phyloP scores from a whole-genome alignment of 257 asterid species.

The Petrea volubilis region DNA sequence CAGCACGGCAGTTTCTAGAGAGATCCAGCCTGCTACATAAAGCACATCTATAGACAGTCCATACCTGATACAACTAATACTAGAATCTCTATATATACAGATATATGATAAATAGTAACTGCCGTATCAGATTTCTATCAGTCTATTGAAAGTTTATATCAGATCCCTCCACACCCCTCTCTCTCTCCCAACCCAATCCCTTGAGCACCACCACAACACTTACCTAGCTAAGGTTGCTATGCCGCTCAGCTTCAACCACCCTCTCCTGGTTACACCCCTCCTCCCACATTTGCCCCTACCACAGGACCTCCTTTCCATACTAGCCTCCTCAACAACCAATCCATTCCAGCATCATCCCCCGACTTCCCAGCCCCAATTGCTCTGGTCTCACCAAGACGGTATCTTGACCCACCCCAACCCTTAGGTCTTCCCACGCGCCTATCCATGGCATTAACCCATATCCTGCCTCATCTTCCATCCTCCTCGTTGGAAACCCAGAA shows the following conservation, averaged over 20 bases:
- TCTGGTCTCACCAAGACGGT: neutral
- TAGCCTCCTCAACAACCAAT: constrained; percentile 3
- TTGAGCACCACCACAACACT: neutral
- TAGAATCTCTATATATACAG: too few species aligned
- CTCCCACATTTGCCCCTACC: neutral
- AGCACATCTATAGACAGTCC: neutral
- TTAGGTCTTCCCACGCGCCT: constrained; percentile 1
- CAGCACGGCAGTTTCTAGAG: neutral
- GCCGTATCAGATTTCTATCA: too few species aligned
- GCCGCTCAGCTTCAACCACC: neutral
- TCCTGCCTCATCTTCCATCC: neutral
- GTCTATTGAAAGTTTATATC: too few species aligned
- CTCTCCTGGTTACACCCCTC: neutral
- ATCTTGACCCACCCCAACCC: constrained; percentile 9
- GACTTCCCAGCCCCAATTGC: neutral
- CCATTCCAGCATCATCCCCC: too few species aligned
- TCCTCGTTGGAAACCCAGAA: too few species aligned
- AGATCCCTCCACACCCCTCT: neutral
- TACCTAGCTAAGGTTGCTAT: too few species aligned
- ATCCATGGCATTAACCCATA: constrained; percentile 8
- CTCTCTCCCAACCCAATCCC: neutral
- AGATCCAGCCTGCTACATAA: constrained; percentile 6
- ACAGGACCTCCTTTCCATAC: neutral
- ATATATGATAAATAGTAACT: neutral
- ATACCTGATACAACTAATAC: constrained; percentile 2